phyloP scores from a whole-genome alignment of 2,329 filamentous ascomycete species.

The Xylaria multiplex region DNA sequence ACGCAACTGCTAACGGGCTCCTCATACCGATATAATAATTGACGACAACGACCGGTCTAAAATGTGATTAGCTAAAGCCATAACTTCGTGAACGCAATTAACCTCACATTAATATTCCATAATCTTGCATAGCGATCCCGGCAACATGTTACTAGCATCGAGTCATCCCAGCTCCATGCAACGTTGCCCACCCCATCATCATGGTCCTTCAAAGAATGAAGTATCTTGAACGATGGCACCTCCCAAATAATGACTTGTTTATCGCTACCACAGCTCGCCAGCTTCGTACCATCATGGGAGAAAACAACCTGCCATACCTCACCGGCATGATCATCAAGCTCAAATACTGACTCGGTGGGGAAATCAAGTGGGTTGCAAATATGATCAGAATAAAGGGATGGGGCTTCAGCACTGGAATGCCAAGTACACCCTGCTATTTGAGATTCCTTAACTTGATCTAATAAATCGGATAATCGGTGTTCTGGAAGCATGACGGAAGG shows the following conservation, averaged over 20 bases:
- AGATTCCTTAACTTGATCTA: conserved; percentile 83
- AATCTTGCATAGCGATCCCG: conserved; percentile 77
- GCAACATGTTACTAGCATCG: conserved; percentile 84
- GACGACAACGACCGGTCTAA: conserved; percentile 71
- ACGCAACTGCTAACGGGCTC: conserved; percentile 88
- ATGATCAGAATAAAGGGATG: conserved; percentile 91
- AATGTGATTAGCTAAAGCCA: conserved; percentile 33
- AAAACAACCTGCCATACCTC: conserved; percentile 95
- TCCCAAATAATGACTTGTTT: conserved; percentile 84
- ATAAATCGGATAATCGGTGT: conserved; percentile 81
- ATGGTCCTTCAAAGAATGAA: conserved; percentile 73
- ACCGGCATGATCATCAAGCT: conserved; percentile 77
- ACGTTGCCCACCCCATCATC: conserved; percentile 78
- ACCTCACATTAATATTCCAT: conserved; percentile 75
- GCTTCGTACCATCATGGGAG: conserved; percentile 82
- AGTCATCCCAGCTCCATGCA: conserved; percentile 92
- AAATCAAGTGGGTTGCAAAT: conserved; percentile 82
- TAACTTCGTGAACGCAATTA: neutral
- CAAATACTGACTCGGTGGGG: conserved; percentile 74
- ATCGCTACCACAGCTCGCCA: conserved; percentile 85
- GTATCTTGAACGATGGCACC: conserved; percentile 72
- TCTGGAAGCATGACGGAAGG: conserved; percentile 97
- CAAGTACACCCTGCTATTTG: conserved; percentile 88
- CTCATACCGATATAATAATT: conserved; percentile 74
- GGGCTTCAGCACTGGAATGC: conserved; percentile 81